Conservation (phyloP, 345 rosid species). For the Eucalyptus marginata region DNA sequence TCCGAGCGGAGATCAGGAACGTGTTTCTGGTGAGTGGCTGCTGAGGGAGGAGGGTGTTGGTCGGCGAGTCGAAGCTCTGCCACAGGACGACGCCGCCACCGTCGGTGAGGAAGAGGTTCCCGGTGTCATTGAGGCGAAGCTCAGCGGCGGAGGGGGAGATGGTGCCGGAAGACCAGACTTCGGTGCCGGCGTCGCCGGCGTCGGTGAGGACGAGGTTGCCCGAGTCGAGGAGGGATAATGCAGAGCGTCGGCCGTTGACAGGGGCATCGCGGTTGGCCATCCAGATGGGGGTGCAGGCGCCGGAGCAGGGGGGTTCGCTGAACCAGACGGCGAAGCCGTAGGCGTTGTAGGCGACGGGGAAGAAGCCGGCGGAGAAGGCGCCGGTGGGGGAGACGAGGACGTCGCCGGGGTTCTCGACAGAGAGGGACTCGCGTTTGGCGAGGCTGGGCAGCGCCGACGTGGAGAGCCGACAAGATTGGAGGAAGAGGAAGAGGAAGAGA, state of each 20-base stretch:
- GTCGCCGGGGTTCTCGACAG: conserved; percentile 2
- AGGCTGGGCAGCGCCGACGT: background rate
- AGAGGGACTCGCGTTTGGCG: conserved; percentile 1
- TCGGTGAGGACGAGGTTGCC: conserved; percentile 7
- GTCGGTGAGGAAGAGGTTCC: conserved; percentile 7
- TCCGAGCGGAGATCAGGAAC: conserved; percentile 9
- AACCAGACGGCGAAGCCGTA: conserved; percentile 18
- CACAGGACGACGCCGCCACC: background rate
- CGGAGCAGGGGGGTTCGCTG: background rate
- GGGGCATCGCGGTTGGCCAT: conserved; percentile 29
- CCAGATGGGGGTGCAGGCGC: conserved; percentile 11
- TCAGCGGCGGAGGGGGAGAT: background rate
- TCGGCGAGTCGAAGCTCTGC: conserved; percentile 22
- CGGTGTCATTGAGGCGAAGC: conserved; percentile 1
- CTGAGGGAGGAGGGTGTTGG: conserved; percentile 30
- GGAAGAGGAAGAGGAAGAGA: background rate
- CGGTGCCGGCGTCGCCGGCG: background rate
- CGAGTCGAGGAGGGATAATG: background rate
- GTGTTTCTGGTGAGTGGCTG: conserved; percentile 8
- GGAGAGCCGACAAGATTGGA: background rate
- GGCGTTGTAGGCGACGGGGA: conserved; percentile 10
- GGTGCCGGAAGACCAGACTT: conserved; percentile 4
- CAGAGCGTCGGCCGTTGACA: conserved; percentile 21
- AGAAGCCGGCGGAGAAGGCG: conserved; percentile 16
- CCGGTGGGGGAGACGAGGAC: conserved; percentile 3